Evolutionary conservation across 192 early-diverging fungal species (phyloP).

Genomic region (Neocallimastix lanati): DNA sequence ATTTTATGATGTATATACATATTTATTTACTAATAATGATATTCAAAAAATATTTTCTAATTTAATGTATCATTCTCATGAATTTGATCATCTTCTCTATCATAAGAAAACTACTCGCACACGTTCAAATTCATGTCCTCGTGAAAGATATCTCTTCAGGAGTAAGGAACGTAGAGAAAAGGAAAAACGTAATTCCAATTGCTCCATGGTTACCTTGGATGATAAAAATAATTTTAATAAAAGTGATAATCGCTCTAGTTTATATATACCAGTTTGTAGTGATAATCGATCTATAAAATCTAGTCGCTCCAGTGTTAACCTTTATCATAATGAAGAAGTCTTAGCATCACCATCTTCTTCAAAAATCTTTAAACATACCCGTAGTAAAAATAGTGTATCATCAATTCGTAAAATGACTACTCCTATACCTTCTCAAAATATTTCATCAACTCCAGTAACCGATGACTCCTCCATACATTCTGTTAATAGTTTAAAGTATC

Average conservation of each 20-base stretch:
- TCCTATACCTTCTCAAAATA: neutral
- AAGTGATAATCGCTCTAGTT: neutral
- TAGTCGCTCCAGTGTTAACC: neutral
- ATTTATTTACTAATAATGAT: neutral
- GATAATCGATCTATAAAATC: neutral
- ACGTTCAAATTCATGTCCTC: neutral
- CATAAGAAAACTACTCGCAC: neutral
- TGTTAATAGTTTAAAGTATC: neutral
- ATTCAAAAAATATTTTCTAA: neutral
- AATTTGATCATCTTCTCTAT: neutral
- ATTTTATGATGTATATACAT: neutral
- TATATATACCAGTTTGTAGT: neutral
- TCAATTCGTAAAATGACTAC: neutral
- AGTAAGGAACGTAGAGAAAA: neutral
- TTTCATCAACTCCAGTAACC: no score
- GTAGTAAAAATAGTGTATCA: neutral
- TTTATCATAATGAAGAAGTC: neutral
- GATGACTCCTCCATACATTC: neutral
- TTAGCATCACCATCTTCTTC: neutral
- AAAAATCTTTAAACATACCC: neutral
- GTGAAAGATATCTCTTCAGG: neutral
- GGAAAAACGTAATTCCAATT: neutral
- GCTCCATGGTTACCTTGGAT: neutral
- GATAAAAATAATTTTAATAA: neutral
- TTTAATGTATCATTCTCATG: neutral